Evolutionary conservation across 148 eudicot species (phyloP).

Genomic region (Camellia granthamiana): DNA sequence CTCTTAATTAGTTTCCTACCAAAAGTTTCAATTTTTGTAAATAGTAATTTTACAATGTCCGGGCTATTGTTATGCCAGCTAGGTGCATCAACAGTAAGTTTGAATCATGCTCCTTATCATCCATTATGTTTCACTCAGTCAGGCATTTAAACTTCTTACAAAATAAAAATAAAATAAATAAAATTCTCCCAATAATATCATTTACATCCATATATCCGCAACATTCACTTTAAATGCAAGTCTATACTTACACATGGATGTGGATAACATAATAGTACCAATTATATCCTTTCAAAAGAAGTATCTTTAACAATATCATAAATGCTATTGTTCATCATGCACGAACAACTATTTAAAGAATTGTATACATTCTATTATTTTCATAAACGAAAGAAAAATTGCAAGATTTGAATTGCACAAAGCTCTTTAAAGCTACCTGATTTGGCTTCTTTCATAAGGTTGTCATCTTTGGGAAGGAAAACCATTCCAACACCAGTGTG

Average conservation of each 20-base stretch:
- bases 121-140: background rate
- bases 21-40: too few relatives aligned
- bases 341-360: background rate
- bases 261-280: background rate
- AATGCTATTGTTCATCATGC: background rate
- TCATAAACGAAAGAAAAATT: background rate
- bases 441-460: conserved; percentile 70
- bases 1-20: too few relatives aligned
- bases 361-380: background rate
- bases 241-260: background rate
- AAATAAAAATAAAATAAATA: background rate
- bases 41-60: too few relatives aligned
- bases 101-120: background rate
- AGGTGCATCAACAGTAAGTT: background rate
- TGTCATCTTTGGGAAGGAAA: conserved; percentile 74
- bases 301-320: background rate
- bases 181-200: background rate
- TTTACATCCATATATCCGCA: background rate
- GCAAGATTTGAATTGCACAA: background rate
- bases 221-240: background rate
- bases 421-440: conserved; percentile 42
- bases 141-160: background rate
- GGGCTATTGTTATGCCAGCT: too few relatives aligned
- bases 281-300: background rate
- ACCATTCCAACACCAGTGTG: conserved; percentile 98